These are phyloP conservation scores for Curvularia verruculosa DNA, from an alignment of 2,329 filamentous ascomycete species.

Conservation along the genomic window DNA sequence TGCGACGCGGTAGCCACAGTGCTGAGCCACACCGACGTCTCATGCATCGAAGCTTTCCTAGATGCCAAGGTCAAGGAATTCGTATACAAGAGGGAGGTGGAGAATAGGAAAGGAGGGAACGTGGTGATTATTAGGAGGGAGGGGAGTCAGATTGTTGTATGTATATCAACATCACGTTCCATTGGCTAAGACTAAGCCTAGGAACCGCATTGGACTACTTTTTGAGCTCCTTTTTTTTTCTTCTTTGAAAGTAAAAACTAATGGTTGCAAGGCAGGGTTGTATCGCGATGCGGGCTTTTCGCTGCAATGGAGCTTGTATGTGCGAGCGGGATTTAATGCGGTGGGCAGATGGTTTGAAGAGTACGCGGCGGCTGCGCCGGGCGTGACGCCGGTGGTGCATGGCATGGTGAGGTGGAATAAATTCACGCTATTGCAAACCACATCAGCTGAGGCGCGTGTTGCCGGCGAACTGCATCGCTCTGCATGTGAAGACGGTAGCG, in stretches of 20 bases:
- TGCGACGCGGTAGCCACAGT: conserved; percentile 25
- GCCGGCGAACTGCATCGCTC: background rate
- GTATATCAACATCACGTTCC: background rate
- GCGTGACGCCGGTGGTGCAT: conserved; percentile 6
- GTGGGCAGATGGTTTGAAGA: conserved; percentile 24
- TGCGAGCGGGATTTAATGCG: conserved; percentile 10
- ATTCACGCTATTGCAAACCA: conserved; percentile 2
- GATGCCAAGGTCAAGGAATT: conserved; percentile 17
- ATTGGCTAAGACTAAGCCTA: no score
- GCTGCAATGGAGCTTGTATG: conserved; percentile 22
- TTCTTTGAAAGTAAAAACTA: no score
- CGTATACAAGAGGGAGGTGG: conserved; percentile 19
- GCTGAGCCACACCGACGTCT: conserved; percentile 15
- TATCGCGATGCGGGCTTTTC: conserved; percentile 26
- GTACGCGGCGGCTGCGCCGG: conserved; percentile 14
- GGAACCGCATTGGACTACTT: no score
- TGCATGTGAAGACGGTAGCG: background rate
- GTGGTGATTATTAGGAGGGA: conserved; percentile 13
- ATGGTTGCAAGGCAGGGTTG: conserved; percentile 10
- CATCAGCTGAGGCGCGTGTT: background rate
- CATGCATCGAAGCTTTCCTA: conserved; percentile 23
- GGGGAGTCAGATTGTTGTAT: conserved; percentile 15
- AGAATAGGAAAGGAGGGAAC: conserved; percentile 3
- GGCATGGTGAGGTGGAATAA: conserved; percentile 16
- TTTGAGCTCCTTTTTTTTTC: background rate